Conservation (phyloP, 768 basidiomycete species). For the Rossbeevera mucosa region DNA sequence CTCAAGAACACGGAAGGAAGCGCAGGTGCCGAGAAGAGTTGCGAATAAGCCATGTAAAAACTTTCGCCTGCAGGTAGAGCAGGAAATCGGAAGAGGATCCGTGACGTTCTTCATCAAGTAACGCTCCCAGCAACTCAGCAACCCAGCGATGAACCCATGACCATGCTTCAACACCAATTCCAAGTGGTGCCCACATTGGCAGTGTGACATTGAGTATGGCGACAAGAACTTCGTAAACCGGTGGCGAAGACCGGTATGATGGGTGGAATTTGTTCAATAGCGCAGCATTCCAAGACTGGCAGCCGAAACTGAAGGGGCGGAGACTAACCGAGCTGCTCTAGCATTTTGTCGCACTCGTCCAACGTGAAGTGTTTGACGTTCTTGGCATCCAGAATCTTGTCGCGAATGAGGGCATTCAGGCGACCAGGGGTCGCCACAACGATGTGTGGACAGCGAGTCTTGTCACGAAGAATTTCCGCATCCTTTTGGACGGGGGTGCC, state of each 20-base stretch:
- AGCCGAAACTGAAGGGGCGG: slow-evolving; percentile 63
- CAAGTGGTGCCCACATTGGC: slow-evolving; percentile 39
- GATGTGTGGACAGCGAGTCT: slow-evolving; percentile 96
- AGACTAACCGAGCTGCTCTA: slow-evolving; percentile 99
- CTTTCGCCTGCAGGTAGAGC: slow-evolving; percentile 27
- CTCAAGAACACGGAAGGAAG: slow-evolving; percentile 35
- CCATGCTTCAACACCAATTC: slow-evolving; percentile 37
- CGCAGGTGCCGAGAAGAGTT: slow-evolving; percentile 13
- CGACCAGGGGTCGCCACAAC: slow-evolving; percentile 98
- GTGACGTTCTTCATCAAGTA: slow-evolving; percentile 34
- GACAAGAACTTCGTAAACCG: slow-evolving; percentile 35
- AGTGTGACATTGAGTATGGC: slow-evolving; percentile 35
- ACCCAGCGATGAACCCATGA: slow-evolving; percentile 33
- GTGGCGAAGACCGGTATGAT: slow-evolving; percentile 31
- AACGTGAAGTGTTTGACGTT: slow-evolving; percentile 99
- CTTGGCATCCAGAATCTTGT: slow-evolving; percentile 92
- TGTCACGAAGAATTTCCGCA: slow-evolving; percentile 89
- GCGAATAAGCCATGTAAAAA: slow-evolving; percentile 13
- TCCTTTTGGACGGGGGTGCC: slow-evolving; percentile 94
- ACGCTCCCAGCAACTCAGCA: slow-evolving; percentile 36
- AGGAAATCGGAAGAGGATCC: slow-evolving; percentile 31
- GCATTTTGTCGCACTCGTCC: slow-evolving; percentile 99
- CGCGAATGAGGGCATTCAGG: slow-evolving; percentile 90
- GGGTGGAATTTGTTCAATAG: slow-evolving; percentile 47
- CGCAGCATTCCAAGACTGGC: slow-evolving; percentile 37